Evolutionary conservation across 306 rosid species (phyloP), one percentile per base, ranked within the genome.

Genomic region (Casuarina equisetifolia): DNA sequence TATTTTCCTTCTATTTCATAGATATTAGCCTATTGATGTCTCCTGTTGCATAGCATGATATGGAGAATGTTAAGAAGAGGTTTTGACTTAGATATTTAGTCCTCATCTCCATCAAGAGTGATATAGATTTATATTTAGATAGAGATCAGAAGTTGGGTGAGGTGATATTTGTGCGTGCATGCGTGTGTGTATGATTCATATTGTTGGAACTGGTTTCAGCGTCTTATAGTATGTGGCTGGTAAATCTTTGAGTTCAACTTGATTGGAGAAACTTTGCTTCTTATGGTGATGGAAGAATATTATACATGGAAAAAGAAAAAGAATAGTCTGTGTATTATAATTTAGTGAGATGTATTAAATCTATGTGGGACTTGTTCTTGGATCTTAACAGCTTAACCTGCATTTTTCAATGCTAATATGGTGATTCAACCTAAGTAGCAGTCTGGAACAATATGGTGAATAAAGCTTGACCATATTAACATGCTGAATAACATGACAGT

Each of bases 1-100:
- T 94, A 94, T 72, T 72, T 70, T 66, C 70, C 49, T 78, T 80
- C 82, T 72, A 13, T 17, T 70, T 85, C 63, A 45, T 10, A 44
- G 38, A 73, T 80, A 76, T 63, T 10, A 62, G 32, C 48, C 32
- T 40, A 42, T 64, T 69, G 39, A 54, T 77, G 42, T 69, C 77
- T 50, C 40, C 70, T 59, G 39, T 71, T 25, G 32, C 32, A 25
- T 49, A 61, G 48, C 51, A 11, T 54, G 7, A 19, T 3, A 73
- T 55, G 39, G 38, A 15, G 9, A 39, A 49, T 32, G 20, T 2
- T 9, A 57, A 16, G 8, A 25, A 55, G 7, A 46, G 32, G 32
- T 25, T 25, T 25, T 0, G 50, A 46, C 50, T 46, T 9, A 25
- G 51, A 48, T 48, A 48, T 48, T 48, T 48, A 48, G 51, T 48